phyloP scores from a whole-genome alignment of 176 grass and related monocot genomes.

The Oryza glaberrima region DNA sequence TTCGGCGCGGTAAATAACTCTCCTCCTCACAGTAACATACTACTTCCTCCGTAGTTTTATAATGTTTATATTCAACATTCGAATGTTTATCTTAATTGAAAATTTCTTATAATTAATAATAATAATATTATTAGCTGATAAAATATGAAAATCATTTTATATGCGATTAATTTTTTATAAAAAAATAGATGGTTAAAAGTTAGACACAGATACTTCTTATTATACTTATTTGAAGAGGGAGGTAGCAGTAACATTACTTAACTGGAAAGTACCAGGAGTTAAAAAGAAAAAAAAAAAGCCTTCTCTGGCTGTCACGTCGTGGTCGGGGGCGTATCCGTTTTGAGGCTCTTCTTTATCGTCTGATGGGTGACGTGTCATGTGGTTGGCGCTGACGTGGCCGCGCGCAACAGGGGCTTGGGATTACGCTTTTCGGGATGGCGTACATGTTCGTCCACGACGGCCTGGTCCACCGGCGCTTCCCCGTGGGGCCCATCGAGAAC shows the following conservation, averaged over 20 bases:
- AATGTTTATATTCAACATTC: too few species aligned
- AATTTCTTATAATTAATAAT: too few species aligned
- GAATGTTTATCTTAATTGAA: too few species aligned
- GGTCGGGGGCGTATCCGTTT: background rate
- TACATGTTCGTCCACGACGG: conserved; percentile 92
- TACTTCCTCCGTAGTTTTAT: too few species aligned
- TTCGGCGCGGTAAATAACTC: conserved; percentile 69
- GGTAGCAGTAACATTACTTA: background rate
- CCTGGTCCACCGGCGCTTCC: conserved; percentile 77
- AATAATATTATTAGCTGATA: too few species aligned
- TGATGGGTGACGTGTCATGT: conserved; percentile 3
- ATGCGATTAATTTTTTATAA: too few species aligned
- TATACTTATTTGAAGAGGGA: too few species aligned
- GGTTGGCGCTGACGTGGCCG: conserved; percentile 17
- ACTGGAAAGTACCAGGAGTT: background rate
- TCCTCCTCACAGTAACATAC: too few species aligned
- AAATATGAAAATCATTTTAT: too few species aligned
- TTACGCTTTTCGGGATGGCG: conserved; percentile 82
- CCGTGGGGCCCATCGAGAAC: conserved; percentile 68
- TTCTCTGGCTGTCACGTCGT: background rate
- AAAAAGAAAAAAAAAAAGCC: background rate
- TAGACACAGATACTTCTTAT: too few species aligned
- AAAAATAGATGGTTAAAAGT: too few species aligned
- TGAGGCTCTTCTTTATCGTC: background rate
- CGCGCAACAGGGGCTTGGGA: conserved; percentile 57